Conservation (phyloP, 805 yeast genomes). For the Yarrowia deformans region DNA sequence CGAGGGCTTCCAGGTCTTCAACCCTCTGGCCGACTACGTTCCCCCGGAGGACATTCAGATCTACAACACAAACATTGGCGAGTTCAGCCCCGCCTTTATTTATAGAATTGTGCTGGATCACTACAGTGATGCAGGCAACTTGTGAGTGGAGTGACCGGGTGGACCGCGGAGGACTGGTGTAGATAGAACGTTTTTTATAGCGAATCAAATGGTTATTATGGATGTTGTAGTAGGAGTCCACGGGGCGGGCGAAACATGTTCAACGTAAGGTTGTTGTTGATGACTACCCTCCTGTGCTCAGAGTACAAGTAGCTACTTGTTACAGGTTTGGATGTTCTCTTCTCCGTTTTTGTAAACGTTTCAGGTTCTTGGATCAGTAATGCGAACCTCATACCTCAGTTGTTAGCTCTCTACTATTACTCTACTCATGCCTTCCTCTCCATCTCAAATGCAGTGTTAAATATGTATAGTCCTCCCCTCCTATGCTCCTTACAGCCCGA, state of each 20-base stretch:
- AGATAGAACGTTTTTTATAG: conserved; percentile 10
- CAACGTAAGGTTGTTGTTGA: too few relatives aligned
- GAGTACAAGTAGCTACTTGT: too few relatives aligned
- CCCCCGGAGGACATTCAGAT: conserved; percentile 95
- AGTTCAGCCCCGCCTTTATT: conserved; percentile 94
- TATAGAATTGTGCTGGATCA: conserved; percentile 95
- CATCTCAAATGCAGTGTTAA: conserved; percentile 9
- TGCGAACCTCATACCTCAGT: too few relatives aligned
- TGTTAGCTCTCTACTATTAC: too few relatives aligned
- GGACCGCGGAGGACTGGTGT: neutral
- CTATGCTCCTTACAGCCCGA: conserved; percentile 1
- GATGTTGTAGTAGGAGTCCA: neutral
- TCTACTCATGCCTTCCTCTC: too few relatives aligned
- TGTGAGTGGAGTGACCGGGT: conserved; percentile 3
- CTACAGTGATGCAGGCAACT: conserved; percentile 78
- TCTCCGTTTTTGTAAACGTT: too few relatives aligned
- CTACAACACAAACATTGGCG: conserved; percentile 93
- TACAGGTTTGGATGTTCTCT: too few relatives aligned
- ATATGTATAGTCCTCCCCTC: neutral
- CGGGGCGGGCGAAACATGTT: too few relatives aligned
- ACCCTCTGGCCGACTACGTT: conserved; percentile 89
- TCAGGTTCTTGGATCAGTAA: too few relatives aligned
- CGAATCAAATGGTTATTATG: neutral
- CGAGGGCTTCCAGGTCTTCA: conserved; percentile 79
- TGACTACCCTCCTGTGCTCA: too few relatives aligned